A percentile compares a stretch with the other conserved stretches of the same genome.
phyloP scores from a whole-genome alignment of 139 green algal species.

The Mesotaenium endlicherianum region DNA sequence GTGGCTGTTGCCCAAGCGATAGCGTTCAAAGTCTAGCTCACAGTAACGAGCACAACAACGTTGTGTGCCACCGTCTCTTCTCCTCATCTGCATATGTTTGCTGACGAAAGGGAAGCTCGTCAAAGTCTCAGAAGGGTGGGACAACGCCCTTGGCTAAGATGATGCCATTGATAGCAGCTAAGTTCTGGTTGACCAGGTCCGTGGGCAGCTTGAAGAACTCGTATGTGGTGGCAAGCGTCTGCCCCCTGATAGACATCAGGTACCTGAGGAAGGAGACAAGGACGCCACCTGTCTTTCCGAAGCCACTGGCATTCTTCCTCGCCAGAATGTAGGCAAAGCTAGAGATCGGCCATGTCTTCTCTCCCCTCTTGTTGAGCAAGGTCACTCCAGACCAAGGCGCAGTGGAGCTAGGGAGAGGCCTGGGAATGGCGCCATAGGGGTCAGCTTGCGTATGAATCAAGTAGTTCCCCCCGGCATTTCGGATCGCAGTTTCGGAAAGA shows the following conservation, averaged over 20 bases:
- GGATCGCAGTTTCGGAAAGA: not conserved
- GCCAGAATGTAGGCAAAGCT: not conserved
- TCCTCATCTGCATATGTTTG: too few relatives aligned
- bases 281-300: not conserved
- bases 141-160: not conserved
- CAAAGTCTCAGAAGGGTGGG: not conserved
- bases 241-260: not conserved
- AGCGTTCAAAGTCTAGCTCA: too few relatives aligned
- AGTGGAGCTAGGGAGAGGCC: not conserved
- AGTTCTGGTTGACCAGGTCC: not conserved
- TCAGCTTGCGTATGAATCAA: not conserved
- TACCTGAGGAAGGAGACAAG: not conserved
- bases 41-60: too few relatives aligned
- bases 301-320: not conserved
- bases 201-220: not conserved
- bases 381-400: not conserved
- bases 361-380: not conserved
- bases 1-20: too few relatives aligned
- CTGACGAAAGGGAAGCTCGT: too few relatives aligned
- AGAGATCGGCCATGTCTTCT: not conserved
- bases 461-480: not conserved
- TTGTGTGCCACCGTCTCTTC: too few relatives aligned
- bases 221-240: not conserved
- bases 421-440: not conserved
- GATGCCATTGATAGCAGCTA: not conserved